Evolutionary conservation across 1,139 yeast species (phyloP).

Genomic region (Blastobotrys elegans): DNA sequence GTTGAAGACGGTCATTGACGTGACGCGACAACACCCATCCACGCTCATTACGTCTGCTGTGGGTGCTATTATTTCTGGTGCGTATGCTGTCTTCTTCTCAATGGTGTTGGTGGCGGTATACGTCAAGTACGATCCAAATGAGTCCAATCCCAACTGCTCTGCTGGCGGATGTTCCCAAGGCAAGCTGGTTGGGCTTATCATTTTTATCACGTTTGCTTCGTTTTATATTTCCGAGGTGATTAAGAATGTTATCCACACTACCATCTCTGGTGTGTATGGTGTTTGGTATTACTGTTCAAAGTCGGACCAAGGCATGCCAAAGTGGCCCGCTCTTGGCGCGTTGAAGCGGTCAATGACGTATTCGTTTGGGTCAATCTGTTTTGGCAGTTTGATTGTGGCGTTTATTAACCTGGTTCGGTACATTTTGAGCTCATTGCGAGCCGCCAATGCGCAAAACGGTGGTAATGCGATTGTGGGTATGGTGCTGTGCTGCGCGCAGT

Average conservation of each 20-base stretch:
- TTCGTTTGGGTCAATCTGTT: slow-evolving; percentile 86
- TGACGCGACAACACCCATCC: slow-evolving; percentile 66
- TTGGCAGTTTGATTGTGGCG: slow-evolving; percentile 80
- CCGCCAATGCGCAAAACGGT: slow-evolving; percentile 34
- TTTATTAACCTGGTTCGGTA: slow-evolving; percentile 62
- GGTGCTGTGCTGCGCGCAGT: slow-evolving; percentile 49
- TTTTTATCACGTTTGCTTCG: slow-evolving; percentile 79
- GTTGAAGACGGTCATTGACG: slow-evolving; percentile 67
- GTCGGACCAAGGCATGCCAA: slow-evolving; percentile 78
- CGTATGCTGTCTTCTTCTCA: slow-evolving; percentile 61
- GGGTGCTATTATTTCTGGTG: slow-evolving; percentile 62
- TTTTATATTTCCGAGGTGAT: slow-evolving; percentile 81
- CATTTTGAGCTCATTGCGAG: slow-evolving; percentile 45
- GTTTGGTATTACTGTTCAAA: slow-evolving; percentile 82
- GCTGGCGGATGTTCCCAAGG: slow-evolving; percentile 67
- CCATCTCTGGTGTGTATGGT: slow-evolving; percentile 82
- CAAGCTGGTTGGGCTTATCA: slow-evolving; percentile 58
- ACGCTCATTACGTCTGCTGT: slow-evolving; percentile 57
- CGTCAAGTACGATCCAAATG: slow-evolving; percentile 58
- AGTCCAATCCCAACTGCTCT: slow-evolving; percentile 46
- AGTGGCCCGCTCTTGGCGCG: slow-evolving; percentile 75
- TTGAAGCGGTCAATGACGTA: slow-evolving; percentile 78
- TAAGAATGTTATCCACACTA: slow-evolving; percentile 77
- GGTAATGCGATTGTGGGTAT: slow-evolving; percentile 54
- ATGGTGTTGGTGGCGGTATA: slow-evolving; percentile 69